These are phyloP conservation scores for Ogataea kodamae DNA, from an alignment of 805 yeast genomes.

Conservation along the genomic window DNA sequence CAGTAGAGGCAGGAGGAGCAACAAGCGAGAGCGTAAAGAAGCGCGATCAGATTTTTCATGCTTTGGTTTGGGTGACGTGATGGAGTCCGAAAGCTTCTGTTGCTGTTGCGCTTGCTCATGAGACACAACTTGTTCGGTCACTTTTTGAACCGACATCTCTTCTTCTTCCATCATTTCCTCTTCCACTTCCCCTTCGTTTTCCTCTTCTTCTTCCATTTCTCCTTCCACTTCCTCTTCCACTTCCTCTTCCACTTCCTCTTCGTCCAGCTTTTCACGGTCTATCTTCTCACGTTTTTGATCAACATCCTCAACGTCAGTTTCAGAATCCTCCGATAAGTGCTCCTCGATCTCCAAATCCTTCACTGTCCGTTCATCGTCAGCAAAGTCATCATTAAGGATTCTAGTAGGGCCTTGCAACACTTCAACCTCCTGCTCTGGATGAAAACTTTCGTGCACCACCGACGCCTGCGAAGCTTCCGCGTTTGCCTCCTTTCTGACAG, in stretches of 20 bases:
- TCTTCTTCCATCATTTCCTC: conserved; percentile 11
- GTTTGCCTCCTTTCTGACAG: neutral
- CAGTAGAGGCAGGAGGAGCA: conserved; percentile 2
- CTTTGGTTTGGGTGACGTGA: neutral
- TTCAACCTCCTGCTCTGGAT: conserved; percentile 5
- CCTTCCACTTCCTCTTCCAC: conserved; percentile 1
- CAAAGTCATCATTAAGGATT: conserved; percentile 15
- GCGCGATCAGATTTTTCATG: neutral
- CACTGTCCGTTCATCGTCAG: conserved; percentile 22
- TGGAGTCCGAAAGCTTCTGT: too few relatives aligned
- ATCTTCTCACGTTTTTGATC: too few relatives aligned
- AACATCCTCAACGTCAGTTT: conserved; percentile 14
- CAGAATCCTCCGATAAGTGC: conserved; percentile 15
- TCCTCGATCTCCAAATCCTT: conserved; percentile 20
- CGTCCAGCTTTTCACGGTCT: too few relatives aligned
- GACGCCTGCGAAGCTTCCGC: neutral
- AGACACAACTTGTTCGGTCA: neutral
- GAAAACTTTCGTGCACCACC: conserved; percentile 1
- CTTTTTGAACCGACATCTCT: conserved; percentile 1
- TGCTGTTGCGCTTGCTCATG: too few relatives aligned
- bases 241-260: conserved; percentile 5
- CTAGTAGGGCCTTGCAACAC: conserved; percentile 23
- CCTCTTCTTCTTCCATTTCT: conserved; percentile 8
- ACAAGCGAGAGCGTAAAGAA: neutral
- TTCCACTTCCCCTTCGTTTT: conserved; percentile 8